phyloP scores from a whole-genome alignment of 169 alveolate genomes.

The Theileria orientalis region DNA sequence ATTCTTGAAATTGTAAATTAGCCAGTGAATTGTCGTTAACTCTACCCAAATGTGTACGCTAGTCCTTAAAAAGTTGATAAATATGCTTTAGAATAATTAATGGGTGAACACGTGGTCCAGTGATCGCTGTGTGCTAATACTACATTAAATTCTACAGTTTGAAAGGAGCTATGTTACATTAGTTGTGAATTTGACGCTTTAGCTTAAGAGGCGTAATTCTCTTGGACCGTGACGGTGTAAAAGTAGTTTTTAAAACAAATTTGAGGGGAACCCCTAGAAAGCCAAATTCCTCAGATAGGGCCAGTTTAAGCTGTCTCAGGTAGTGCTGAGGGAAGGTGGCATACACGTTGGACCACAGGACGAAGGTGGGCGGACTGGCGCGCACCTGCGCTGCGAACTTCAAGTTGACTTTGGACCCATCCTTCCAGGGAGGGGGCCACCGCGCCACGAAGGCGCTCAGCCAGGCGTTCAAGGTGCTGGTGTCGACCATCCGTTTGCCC shows the following conservation, averaged over 20 bases:
- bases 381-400: slow-evolving; percentile 71
- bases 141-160: neutral
- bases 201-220: neutral
- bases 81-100: neutral
- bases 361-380: slow-evolving; percentile 79
- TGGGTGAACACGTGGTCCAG: too few relatives aligned
- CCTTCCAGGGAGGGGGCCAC: slow-evolving; percentile 84
- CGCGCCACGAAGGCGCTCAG: slow-evolving; percentile 39
- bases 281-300: slow-evolving; percentile 73
- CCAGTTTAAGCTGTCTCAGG: slow-evolving; percentile 68
- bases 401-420: slow-evolving; percentile 73
- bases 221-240: slow-evolving; percentile 44
- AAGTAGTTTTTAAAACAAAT: slow-evolving; percentile 70
- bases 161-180: neutral
- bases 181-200: slow-evolving; percentile 3
- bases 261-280: slow-evolving; percentile 57
- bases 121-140: too few relatives aligned
- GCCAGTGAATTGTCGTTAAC: too few relatives aligned
- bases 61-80: neutral
- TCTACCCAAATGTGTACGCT: neutral
- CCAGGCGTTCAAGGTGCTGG: slow-evolving; percentile 54
- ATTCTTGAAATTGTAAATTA: neutral
- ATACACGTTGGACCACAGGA: slow-evolving; percentile 76
- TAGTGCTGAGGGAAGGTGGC: slow-evolving; percentile 75
- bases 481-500: slow-evolving; percentile 18